Evolutionary conservation across 371 early-diverging fungal species (phyloP).

Genomic region (Syncephalastrum sp.): DNA sequence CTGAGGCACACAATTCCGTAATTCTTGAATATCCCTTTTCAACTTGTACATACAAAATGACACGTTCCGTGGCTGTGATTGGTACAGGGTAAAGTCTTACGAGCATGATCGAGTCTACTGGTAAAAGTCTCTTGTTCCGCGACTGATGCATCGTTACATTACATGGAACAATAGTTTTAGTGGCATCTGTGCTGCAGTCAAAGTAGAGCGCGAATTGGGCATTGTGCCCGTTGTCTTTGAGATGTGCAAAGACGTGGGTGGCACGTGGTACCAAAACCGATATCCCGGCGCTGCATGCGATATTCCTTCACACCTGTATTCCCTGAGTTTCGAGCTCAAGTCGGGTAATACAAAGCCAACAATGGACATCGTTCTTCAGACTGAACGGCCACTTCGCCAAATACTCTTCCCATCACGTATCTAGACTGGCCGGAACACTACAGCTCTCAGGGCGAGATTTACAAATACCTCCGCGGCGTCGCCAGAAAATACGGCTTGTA

Average conservation of each 20-base stretch:
- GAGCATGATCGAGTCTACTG: background rate
- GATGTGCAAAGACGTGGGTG: conserved; percentile 52
- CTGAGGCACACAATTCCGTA: background rate
- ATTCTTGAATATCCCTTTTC: background rate
- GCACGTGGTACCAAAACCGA: conserved; percentile 62
- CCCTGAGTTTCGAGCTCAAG: conserved; percentile 44
- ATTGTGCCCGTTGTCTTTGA: conserved; percentile 53
- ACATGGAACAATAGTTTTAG: conserved; percentile 41
- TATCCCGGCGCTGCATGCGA: conserved; percentile 63
- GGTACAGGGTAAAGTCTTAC: conserved; percentile 23
- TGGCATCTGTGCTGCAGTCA: conserved; percentile 59
- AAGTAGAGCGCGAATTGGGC: conserved; percentile 48
- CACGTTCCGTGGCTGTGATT: conserved; percentile 15
- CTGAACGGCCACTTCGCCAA: background rate
- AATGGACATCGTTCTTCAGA: background rate
- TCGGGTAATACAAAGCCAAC: background rate
- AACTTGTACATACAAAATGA: background rate
- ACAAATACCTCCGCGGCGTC: conserved; percentile 45
- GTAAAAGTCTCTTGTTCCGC: background rate
- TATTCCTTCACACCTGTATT: conserved; percentile 58
- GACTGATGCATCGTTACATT: background rate
- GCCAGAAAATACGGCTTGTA: conserved; percentile 50
- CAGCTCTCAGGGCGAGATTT: conserved; percentile 48
- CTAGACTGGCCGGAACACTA: conserved; percentile 52
- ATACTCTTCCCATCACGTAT: background rate